Base-by-base conservation (phyloP, 1,139 yeast genomes). In the Saccharomyces hybrid region DNA sequence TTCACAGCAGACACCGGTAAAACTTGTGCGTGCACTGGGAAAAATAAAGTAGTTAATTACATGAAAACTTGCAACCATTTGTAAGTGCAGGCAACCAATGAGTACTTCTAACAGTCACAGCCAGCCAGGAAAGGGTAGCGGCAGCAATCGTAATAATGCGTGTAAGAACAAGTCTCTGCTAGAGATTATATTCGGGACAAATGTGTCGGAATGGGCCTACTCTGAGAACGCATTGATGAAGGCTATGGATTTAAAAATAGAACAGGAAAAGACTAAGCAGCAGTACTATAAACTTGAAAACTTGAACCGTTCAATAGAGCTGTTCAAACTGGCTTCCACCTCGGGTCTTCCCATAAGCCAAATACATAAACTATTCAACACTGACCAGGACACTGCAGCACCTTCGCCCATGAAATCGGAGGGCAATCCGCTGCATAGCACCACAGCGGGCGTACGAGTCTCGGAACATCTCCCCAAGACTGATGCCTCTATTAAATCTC, bases 211-310 rank as follows among this genome's bases (percentile, higher is more conserved):
- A 27, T 58, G 62, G 59, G 58, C 57, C 8, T 55, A 58, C 38
- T 59, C 87, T 2, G 91, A 87, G 57, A 75, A 77, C 24, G 79
- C 95, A 2, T 76, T 84, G 44, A 69, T 78, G 28, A 84, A 82
- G 60, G 82, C 91, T 0, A 72, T 90, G 48, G 78, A 78, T 47
- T 76, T 88, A 31, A 79, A 84, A 56, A 73, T 82, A 2, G 95
- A 88, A 67, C 95, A 87, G 65, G 97, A 91, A 68, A 77, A 80
- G 47, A 87, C 97, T 1, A 85, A 85, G 62, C 97, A 90, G 68
- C 95, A 87, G 62, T 85, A 77, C 63, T 84, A 86, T 67, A 79
- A 79, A 55, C 73, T 85, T 42, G 96, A 90, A 66, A 73, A 78
- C 44, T 76, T 86, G 32, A 78, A 79, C 54, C 78, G 80, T 56